phyloP scores from a whole-genome alignment of 768 basidiomycete species.

The Flagelloscypha sp. region DNA sequence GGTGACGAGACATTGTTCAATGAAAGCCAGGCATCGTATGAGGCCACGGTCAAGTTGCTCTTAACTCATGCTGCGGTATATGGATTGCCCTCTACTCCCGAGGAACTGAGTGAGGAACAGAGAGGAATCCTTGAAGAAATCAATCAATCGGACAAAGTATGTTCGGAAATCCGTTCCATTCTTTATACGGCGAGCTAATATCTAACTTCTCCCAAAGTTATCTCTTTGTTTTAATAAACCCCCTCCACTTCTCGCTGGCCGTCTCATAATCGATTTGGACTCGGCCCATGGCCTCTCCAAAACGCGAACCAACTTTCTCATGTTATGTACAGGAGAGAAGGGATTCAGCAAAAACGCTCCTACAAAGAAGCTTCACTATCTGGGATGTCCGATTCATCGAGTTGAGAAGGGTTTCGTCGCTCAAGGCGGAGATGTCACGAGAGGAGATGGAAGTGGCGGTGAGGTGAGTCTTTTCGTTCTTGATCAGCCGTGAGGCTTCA shows the following conservation, averaged over 20 bases:
- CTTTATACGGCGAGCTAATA: constrained; percentile 10
- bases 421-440: constrained; percentile 47
- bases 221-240: constrained; percentile 11
- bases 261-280: constrained; percentile 34
- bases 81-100: constrained; percentile 29
- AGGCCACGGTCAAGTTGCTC: constrained; percentile 24
- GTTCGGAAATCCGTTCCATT: constrained; percentile 1
- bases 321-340: constrained; percentile 37
- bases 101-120: constrained; percentile 34
- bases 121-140: constrained; percentile 30
- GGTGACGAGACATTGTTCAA: constrained; percentile 25
- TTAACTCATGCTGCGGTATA: constrained; percentile 31
- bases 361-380: constrained; percentile 36
- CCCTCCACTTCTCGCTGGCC: constrained; percentile 32
- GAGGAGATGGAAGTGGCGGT: constrained; percentile 45
- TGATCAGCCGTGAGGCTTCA: constrained; percentile 5
- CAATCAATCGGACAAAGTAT: constrained; percentile 23
- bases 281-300: constrained; percentile 31
- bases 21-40: constrained; percentile 20
- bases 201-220: background rate
- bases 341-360: constrained; percentile 38
- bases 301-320: constrained; percentile 39
- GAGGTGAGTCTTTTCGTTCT: constrained; percentile 29
- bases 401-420: constrained; percentile 40
- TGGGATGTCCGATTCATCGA: constrained; percentile 36